phyloP scores from a whole-genome alignment of 1,284 basidiomycete species.

The Cystobasidiaceae sp. region DNA sequence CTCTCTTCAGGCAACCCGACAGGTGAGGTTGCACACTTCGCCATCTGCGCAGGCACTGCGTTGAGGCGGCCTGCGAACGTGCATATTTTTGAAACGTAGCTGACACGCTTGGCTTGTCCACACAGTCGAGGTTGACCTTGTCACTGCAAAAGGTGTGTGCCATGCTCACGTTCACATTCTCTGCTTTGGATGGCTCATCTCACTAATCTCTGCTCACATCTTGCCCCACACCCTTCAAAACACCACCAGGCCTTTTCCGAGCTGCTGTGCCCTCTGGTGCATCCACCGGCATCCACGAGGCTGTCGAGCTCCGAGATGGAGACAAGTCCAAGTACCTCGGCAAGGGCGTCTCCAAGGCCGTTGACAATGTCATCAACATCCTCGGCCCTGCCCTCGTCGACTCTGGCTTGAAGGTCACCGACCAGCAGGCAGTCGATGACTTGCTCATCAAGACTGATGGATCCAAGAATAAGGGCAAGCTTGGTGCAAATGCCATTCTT shows the following conservation, averaged over 20 bases:
- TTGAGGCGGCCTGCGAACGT: no score
- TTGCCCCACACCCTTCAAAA: no score
- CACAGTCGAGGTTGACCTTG: conserved; percentile 91
- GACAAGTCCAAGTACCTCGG: conserved; percentile 91
- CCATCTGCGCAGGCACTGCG: no score
- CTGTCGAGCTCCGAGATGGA: conserved; percentile 95
- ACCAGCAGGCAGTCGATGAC: conserved; percentile 95
- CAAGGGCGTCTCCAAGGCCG: conserved; percentile 95
- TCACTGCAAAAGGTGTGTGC: conserved; percentile 57
- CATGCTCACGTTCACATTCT: no score
- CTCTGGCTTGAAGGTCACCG: conserved; percentile 75
- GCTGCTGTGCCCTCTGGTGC: conserved; percentile 96
- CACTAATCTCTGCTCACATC: not conserved
- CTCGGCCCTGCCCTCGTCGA: conserved; percentile 89
- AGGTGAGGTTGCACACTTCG: no score
- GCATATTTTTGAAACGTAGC: no score
- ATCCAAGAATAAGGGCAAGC: conserved; percentile 97
- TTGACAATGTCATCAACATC: conserved; percentile 86
- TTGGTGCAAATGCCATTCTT: conserved; percentile 98
- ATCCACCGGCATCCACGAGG: conserved; percentile 97
- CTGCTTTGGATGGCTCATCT: not conserved
- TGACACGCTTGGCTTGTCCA: no score
- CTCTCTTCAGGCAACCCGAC: conserved; percentile 25
- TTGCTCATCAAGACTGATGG: conserved; percentile 98
- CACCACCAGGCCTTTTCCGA: conserved; percentile 72